A percentile compares a stretch with the other conserved stretches of the same genome.
Conservation (phyloP, 495 filamentous ascomycete species). For the Hypomontagnella monticulosa region DNA sequence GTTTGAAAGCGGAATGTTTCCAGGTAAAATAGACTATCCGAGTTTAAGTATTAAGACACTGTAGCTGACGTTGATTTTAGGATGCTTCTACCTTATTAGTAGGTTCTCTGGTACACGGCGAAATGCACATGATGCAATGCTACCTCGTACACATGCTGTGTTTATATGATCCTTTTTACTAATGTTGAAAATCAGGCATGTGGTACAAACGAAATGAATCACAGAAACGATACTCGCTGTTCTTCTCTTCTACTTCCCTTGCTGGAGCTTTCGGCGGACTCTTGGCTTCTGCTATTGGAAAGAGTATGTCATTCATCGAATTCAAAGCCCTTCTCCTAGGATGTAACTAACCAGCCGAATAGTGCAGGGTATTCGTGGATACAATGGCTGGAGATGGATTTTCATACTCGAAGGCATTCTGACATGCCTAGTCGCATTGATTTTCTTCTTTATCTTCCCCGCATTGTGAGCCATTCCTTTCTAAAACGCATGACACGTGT, state of each 20-base stretch:
- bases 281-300: constrained; percentile 83
- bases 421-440: constrained; percentile 74
- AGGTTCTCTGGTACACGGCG: constrained; percentile 29
- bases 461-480: constrained; percentile 67
- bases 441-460: constrained; percentile 83
- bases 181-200: constrained; percentile 60
- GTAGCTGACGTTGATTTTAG: constrained; percentile 41
- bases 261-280: constrained; percentile 90
- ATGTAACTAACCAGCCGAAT: constrained; percentile 27
- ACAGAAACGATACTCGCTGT: constrained; percentile 88
- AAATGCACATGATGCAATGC: not conserved
- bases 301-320: constrained; percentile 55
- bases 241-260: constrained; percentile 83
- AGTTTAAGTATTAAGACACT: not conserved
- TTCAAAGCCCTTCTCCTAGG: not conserved
- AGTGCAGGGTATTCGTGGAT: constrained; percentile 72
- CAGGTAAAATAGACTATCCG: constrained; percentile 54
- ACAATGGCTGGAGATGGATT: constrained; percentile 88
- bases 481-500: not conserved
- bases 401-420: constrained; percentile 77
- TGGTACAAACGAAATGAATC: constrained; percentile 91
- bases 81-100: constrained; percentile 79
- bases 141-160: not conserved
- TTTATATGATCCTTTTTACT: constrained; percentile 11
- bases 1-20: constrained; percentile 92